Evolutionary conservation across 176 grass and related monocot genomes (phyloP), one percentile per base, ranked within the genome.

Genomic region (Typha latifolia): DNA sequence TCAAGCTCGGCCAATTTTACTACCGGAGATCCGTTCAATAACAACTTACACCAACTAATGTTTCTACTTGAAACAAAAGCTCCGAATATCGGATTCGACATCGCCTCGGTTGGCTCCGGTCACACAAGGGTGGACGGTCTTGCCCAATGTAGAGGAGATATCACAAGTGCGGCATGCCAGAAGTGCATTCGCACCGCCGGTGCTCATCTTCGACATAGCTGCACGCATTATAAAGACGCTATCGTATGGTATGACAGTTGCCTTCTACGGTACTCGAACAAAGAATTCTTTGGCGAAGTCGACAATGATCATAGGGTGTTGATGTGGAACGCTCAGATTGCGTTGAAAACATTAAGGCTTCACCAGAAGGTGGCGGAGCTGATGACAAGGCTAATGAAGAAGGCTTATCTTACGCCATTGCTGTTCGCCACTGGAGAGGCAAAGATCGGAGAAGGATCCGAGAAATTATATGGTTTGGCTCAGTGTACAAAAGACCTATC

Each of bases 401-500:
- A 64, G 77, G 77, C 91, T 48, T 90, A 96, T 55, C 70, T 90
- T 16, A 85, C 87, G 10, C 84, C 84, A 18, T 48, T 90, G 63
- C 64, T 90, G 47, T 96, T 87, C 56, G 84, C 87, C 5, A 66
- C 56, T 0, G 84, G 75, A 37, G 72, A 57, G 59, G 64, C 51
- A 14, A 62, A 61, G 29, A 48, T 79, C 4, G 51, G 62, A 19
- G 68, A 63, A 14, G 64, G 52, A 8, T 27, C 15, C 34, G 47
- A 7, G n/a, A 77, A 63, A 67, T 62, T 96, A 67, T 74, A 75
- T 49, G 87, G 73, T 13, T 14, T 90, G 48, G 82, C 70, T 37
- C 91, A 91, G 63, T 96, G 91, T 67, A 91, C 87, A 12, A 96
- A 90, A 73, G 91, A 96, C 63, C 69, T 96, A 27, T 91, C 91